These are phyloP conservation scores for Saturnispora hagleri DNA, from an alignment of 805 yeast genomes.

Conservation along the genomic window DNA sequence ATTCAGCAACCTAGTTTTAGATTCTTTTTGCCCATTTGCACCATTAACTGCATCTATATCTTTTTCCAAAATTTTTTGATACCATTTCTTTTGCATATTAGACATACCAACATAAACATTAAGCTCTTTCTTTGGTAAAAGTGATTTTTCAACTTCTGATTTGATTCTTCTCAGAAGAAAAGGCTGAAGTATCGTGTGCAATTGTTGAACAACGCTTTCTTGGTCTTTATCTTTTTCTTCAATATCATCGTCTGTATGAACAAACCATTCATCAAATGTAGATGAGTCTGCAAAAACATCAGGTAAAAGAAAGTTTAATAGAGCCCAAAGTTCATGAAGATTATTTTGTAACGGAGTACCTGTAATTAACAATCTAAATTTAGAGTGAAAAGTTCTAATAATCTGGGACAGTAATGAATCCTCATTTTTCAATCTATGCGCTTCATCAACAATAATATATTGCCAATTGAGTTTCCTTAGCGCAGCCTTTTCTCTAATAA, in stretches of 20 bases:
- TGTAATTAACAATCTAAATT: constrained; percentile 76
- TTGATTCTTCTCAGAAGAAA: constrained; percentile 84
- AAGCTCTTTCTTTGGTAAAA: constrained; percentile 83
- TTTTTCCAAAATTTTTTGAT: constrained; percentile 76
- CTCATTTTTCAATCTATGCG: constrained; percentile 94
- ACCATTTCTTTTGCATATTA: constrained; percentile 92
- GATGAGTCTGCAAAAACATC: constrained; percentile 92
- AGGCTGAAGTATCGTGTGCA: constrained; percentile 83
- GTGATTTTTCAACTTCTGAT: constrained; percentile 84
- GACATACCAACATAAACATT: constrained; percentile 92
- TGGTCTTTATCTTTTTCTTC: constrained; percentile 81
- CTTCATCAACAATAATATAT: constrained; percentile 89
- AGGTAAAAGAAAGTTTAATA: constrained; percentile 80
- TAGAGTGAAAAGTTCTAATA: constrained; percentile 78
- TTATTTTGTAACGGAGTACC: constrained; percentile 97
- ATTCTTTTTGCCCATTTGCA: constrained; percentile 87
- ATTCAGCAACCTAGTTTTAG: constrained; percentile 81
- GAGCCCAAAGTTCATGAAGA: constrained; percentile 93
- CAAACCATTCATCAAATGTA: constrained; percentile 90
- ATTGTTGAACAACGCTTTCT: constrained; percentile 76
- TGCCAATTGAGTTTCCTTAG: constrained; percentile 86
- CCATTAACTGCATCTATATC: constrained; percentile 97
- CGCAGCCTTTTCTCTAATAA: constrained; percentile 75
- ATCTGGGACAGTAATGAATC: constrained; percentile 88
- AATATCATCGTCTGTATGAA: constrained; percentile 61